These are phyloP conservation scores for Cudoniella acicularis DNA, from an alignment of 495 filamentous ascomycete species.

Conservation along the genomic window DNA sequence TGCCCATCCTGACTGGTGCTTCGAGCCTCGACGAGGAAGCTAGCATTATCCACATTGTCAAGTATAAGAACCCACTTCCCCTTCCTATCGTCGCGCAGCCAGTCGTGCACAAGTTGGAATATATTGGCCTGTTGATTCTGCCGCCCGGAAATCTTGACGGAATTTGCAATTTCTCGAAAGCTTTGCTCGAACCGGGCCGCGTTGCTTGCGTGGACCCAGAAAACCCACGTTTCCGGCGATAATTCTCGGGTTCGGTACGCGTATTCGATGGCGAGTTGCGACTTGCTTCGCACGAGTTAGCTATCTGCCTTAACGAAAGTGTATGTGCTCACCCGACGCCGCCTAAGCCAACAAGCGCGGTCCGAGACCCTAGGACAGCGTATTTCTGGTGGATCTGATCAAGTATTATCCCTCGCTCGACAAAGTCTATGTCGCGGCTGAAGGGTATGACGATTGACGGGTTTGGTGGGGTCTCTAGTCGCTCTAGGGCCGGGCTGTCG, in stretches of 20 bases:
- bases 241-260: slow-evolving; percentile 31
- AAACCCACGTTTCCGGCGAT: slow-evolving; percentile 42
- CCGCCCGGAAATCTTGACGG: slow-evolving; percentile 31
- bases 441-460: slow-evolving; percentile 30
- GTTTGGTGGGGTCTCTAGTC: slow-evolving; percentile 25
- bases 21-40: slow-evolving; percentile 24
- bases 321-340: slow-evolving; percentile 22
- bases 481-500: slow-evolving; percentile 17
- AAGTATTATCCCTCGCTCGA: slow-evolving; percentile 29
- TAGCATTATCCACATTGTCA: slow-evolving; percentile 40
- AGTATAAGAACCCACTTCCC: slow-evolving; percentile 41
- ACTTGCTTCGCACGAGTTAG: slow-evolving; percentile 25
- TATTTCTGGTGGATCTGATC: slow-evolving; percentile 29
- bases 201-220: slow-evolving; percentile 47
- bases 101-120: slow-evolving; percentile 37
- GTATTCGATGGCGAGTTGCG: slow-evolving; percentile 30
- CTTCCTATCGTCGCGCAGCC: slow-evolving; percentile 30
- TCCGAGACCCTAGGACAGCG: slow-evolving; percentile 21
- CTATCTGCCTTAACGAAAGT: not conserved
- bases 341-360: slow-evolving; percentile 27
- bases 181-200: slow-evolving; percentile 36
- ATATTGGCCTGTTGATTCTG: slow-evolving; percentile 38
- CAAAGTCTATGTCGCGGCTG: slow-evolving; percentile 33
- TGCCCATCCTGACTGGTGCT: slow-evolving; percentile 14
- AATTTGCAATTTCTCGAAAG: slow-evolving; percentile 37